A percentile compares a stretch with the other conserved stretches of the same genome.
These are phyloP conservation scores for Pythium dissotocum DNA, from an alignment of 352 stramenopile species.

Conservation along the genomic window DNA sequence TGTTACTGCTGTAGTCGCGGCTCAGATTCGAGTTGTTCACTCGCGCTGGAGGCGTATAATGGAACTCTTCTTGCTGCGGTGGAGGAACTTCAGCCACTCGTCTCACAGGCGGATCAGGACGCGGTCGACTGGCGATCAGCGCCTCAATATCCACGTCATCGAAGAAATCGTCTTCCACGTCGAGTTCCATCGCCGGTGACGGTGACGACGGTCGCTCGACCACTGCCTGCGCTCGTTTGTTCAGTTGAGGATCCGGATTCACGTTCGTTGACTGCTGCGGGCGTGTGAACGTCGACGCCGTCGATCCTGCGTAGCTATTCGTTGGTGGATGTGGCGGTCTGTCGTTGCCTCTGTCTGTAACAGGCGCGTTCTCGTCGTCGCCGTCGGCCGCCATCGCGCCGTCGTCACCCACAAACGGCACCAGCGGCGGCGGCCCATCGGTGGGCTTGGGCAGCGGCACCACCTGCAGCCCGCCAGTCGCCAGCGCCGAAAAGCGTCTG, in stretches of 20 bases:
- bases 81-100: neutral
- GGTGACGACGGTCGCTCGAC: slow-evolving; percentile 5
- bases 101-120: neutral
- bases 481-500: slow-evolving; percentile 12
- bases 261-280: neutral
- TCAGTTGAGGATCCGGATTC: neutral
- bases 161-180: slow-evolving; percentile 27
- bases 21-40: slow-evolving; percentile 1
- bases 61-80: neutral
- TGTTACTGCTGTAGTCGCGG: neutral
- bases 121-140: slow-evolving; percentile 19
- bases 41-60: neutral
- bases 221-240: neutral
- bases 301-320: neutral
- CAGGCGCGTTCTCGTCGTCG: slow-evolving; percentile 25
- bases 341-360: slow-evolving; percentile 10
- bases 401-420: slow-evolving; percentile 22
- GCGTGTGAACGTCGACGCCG: neutral
- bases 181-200: slow-evolving; percentile 16
- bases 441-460: slow-evolving; percentile 10
- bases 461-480: neutral
- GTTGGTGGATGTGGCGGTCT: neutral
- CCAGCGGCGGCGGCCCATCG: slow-evolving; percentile 8
- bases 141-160: slow-evolving; percentile 31
- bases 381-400: neutral